Conservation (phyloP, 495 filamentous ascomycete genomes). For the Neurospora cerealis region DNA sequence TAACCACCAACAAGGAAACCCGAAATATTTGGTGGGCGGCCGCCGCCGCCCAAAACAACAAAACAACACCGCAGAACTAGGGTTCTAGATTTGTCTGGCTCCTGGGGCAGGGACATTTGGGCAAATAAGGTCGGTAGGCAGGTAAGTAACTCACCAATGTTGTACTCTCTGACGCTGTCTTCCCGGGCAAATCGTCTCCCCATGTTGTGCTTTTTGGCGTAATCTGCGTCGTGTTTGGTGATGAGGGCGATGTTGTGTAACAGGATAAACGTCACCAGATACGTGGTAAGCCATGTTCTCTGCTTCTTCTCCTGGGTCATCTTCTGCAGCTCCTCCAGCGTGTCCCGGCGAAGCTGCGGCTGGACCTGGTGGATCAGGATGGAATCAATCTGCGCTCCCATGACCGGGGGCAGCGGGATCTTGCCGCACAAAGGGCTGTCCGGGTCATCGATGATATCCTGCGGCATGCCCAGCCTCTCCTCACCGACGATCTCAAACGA, state of each 20-base stretch:
- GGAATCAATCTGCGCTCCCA: conserved; percentile 50
- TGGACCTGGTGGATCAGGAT: conserved; percentile 48
- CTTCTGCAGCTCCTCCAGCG: conserved; percentile 46
- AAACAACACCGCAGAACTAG: neutral
- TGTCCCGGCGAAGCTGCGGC: conserved; percentile 40
- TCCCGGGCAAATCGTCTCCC: conserved; percentile 41
- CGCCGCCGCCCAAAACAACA: neutral
- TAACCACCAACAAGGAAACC: neutral
- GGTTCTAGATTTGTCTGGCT: neutral
- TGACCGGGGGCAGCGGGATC: conserved; percentile 48
- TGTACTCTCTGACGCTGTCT: conserved; percentile 40
- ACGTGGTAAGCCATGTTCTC: conserved; percentile 47
- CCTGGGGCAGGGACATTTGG: neutral
- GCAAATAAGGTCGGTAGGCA: conserved; percentile 2
- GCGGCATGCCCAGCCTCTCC: conserved; percentile 43
- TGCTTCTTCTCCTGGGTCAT: conserved; percentile 47
- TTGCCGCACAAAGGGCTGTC: conserved; percentile 39
- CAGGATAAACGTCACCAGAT: conserved; percentile 48
- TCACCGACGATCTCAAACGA: conserved; percentile 45
- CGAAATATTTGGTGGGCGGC: neutral
- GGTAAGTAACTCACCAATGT: conserved; percentile 30
- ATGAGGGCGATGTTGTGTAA: conserved; percentile 49
- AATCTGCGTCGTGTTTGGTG: conserved; percentile 44
- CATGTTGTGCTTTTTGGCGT: conserved; percentile 43
- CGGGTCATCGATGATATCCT: conserved; percentile 35